Evolutionary conservation across 768 basidiomycete species (phyloP).

Genomic region (Russula earlei): DNA sequence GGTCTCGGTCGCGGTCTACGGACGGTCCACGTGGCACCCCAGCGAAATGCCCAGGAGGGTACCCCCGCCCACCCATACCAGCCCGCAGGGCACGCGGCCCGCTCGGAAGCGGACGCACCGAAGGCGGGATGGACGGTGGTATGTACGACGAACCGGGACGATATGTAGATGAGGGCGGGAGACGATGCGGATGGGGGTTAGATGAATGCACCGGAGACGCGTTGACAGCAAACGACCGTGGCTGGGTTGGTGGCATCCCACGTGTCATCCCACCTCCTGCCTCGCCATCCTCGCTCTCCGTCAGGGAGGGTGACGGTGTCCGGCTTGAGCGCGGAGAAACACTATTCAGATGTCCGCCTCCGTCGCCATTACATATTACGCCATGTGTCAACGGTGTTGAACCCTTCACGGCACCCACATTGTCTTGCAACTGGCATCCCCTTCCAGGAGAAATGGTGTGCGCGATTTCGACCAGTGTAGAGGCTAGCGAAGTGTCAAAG

Average conservation of each 20-base stretch:
- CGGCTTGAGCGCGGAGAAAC: slow-evolving; percentile 3
- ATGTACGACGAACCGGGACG: slow-evolving; percentile 13
- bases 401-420: neutral
- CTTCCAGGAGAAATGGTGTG: neutral
- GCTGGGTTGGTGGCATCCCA: slow-evolving; percentile 14
- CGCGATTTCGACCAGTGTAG: neutral
- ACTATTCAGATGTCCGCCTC: neutral
- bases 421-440: neutral
- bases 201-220: neutral
- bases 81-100: slow-evolving; percentile 19
- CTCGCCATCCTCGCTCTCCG: slow-evolving; percentile 18
- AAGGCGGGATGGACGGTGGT: slow-evolving; percentile 9
- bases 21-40: slow-evolving; percentile 18
- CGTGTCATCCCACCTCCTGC: neutral
- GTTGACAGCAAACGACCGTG: slow-evolving; percentile 11
- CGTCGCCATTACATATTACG: slow-evolving; percentile 1
- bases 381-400: neutral
- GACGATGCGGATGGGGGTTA: slow-evolving; percentile 4
- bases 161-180: slow-evolving; percentile 16
- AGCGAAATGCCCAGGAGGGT: slow-evolving; percentile 7
- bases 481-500: neutral
- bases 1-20: slow-evolving; percentile 18
- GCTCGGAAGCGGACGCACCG: slow-evolving; percentile 18
- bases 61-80: slow-evolving; percentile 8
- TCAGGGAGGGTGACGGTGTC: slow-evolving; percentile 6